A percentile compares a stretch with the other conserved stretches of the same genome.
These are phyloP conservation scores for Fraxinus angustifolia DNA, from an alignment of 305 asterid genomes.

Conservation along the genomic window DNA sequence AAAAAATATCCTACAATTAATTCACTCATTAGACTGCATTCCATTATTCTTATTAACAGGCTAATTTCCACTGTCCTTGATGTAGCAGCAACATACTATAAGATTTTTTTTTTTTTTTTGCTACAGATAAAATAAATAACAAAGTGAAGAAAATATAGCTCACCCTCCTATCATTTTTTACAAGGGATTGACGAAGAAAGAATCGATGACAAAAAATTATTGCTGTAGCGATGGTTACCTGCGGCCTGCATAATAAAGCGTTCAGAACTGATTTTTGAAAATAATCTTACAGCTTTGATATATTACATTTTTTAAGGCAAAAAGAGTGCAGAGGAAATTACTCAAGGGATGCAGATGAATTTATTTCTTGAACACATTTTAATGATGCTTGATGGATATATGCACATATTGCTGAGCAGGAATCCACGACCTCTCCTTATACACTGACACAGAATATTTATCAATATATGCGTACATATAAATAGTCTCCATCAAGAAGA, in stretches of 20 bases:
- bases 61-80: neutral
- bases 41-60: neutral
- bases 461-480: neutral
- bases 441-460: neutral
- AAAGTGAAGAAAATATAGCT: conserved; percentile 8
- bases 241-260: conserved; percentile 52
- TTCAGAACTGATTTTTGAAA: conserved; percentile 10
- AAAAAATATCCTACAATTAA: neutral
- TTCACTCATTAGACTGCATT: neutral
- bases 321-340: neutral
- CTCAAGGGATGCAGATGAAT: neutral
- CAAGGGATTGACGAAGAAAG: conserved; percentile 36
- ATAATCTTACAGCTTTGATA: neutral
- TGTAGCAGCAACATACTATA: neutral
- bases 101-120: neutral
- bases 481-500: neutral
- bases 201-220: conserved; percentile 43
- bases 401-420: neutral
- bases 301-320: conserved; percentile 8
- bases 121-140: neutral
- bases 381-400: neutral
- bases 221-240: conserved; percentile 69
- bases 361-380: neutral
- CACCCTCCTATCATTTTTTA: conserved; percentile 30
- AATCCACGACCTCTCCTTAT: neutral